Base-by-base conservation (phyloP, 495 filamentous ascomycete species). In the Trichoderma erinaceum region DNA sequence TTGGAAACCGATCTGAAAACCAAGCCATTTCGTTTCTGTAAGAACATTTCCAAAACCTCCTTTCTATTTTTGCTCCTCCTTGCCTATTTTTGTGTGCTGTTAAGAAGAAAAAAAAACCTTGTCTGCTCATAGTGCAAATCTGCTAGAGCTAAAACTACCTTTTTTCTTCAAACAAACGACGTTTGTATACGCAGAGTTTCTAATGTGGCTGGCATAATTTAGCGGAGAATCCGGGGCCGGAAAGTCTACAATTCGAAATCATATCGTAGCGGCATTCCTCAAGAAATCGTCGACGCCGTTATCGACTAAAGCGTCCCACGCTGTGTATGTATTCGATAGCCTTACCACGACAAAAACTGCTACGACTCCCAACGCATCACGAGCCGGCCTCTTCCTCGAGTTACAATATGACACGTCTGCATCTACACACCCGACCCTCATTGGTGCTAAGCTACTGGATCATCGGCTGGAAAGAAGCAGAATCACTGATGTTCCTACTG, bases 261-360 rank as follows among this genome's bases (percentile, higher is more conserved):
- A 97, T 74, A 79, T 96, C 29, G 80, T 98, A 35, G 90, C 92
- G 12, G 85, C 92, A 18, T 84, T 98, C 63, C 82, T 99, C 2
- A 89, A 87, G 68, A 94, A 90, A 72, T 95, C 92, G 15, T 90
- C 92, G 0, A 98, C 95, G 10, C 95, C 95, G 1, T 79, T 99
- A 4, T 97, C 94, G 2, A 89, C 87, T 68, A 99, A 97, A 76
- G 82, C 97, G 27, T 97, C 93, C 3, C 91, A 94, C 44, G 94
- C 95, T 43, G 88, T 92, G 15, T 99, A 96, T 75, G 85, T 97
- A 29, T 97, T 98, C 76, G 95, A 99, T 75, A 89, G 92, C 8
- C 84, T 99, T 50, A 99, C 95, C 4, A 97, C 95, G 8, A 99
- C 94, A n/a, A 99, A 99, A 81, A 96, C 93, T 21, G 85, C 92